Conservation (phyloP, 1,284 basidiomycete genomes). For the Cutaneotrichosporon curvatum region DNA sequence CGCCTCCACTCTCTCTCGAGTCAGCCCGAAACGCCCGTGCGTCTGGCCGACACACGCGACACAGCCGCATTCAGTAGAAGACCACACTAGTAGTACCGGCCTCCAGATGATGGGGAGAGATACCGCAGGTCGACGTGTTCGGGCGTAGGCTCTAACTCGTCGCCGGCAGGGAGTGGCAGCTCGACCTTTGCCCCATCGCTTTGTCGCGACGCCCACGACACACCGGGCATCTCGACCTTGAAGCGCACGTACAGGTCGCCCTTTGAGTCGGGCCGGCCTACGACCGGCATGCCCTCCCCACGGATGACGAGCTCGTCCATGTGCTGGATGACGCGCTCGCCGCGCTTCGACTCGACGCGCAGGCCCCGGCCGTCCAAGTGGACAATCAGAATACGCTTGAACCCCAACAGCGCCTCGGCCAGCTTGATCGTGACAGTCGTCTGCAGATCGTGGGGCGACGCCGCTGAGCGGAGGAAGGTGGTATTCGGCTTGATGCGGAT, state of each 20-base stretch:
- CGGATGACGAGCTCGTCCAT: conserved; percentile 65
- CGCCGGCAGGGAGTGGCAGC: conserved; percentile 14
- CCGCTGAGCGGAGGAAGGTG: conserved; percentile 52
- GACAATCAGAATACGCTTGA: conserved; percentile 74
- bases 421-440: conserved; percentile 57
- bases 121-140: conserved; percentile 13
- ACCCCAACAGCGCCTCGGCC: conserved; percentile 86
- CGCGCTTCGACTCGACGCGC: conserved; percentile 61
- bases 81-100: no score
- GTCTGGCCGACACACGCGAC: no score
- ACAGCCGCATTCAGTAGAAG: no score
- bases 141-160: conserved; percentile 15
- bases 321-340: conserved; percentile 63
- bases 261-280: conserved; percentile 55
- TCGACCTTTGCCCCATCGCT: conserved; percentile 11
- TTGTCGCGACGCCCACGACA: conserved; percentile 34
- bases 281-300: conserved; percentile 78
- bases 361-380: conserved; percentile 86
- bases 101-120: not conserved
- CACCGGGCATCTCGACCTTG: conserved; percentile 65
- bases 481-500: conserved; percentile 63
- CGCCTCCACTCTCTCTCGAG: no score
- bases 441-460: conserved; percentile 26
- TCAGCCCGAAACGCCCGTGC: no score
- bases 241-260: conserved; percentile 77